Conservation (phyloP, 164 flowering plant genomes). For the Chimonanthus salicifolius region DNA sequence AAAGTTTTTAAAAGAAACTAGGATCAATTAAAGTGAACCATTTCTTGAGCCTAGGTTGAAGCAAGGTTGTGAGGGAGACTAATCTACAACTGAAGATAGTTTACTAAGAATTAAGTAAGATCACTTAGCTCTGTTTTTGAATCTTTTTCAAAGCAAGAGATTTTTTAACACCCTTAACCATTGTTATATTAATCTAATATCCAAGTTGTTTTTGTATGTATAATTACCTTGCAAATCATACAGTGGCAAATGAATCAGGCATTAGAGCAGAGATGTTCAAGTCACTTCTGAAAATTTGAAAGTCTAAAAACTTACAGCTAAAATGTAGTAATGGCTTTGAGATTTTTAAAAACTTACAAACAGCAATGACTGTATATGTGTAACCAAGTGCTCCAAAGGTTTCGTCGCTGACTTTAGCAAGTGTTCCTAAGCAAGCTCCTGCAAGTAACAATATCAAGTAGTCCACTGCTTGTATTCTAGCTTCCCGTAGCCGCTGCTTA, state of each 20-base stretch:
- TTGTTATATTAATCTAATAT: background rate
- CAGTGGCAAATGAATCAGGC: background rate
- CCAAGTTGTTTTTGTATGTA: background rate
- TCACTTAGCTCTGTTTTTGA: no score
- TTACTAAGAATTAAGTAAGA: no score
- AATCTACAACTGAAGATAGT: no score
- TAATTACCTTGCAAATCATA: background rate
- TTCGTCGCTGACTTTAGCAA: slow-evolving; percentile 96
- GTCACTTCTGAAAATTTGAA: background rate
- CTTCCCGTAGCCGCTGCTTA: slow-evolving; percentile 84
- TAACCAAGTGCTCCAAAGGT: slow-evolving; percentile 82
- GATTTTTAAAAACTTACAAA: slow-evolving; percentile 57
- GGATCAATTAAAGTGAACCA: no score
- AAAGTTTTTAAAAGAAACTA: no score
- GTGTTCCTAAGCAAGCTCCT: slow-evolving; percentile 90
- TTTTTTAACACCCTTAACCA: no score
- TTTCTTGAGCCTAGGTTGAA: no score
- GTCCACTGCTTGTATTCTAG: slow-evolving; percentile 81
- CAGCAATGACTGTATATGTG: slow-evolving; percentile 90
- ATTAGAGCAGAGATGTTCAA: background rate
- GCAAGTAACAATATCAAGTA: slow-evolving; percentile 78
- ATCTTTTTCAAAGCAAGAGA: no score
- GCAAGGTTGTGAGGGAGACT: no score
- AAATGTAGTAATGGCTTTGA: background rate
- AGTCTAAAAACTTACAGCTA: background rate